Percentiles rank a stretch among this genome's conserved stretches.
Evolutionary conservation across 179 eudicot genomes (phyloP).

Genomic region (Beta lomatogona): DNA sequence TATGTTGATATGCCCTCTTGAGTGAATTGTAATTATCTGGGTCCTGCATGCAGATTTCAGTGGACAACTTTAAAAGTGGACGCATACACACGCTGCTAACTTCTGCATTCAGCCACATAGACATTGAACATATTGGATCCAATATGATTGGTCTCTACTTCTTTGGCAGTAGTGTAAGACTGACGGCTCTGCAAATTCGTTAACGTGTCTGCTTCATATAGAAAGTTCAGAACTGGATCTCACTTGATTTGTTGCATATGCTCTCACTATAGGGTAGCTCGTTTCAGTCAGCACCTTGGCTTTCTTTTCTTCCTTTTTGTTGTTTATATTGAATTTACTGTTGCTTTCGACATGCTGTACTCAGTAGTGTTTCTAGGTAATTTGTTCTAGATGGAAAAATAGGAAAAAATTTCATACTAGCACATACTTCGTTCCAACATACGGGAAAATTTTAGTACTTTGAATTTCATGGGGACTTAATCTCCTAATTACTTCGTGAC

Average conservation of each 20-base stretch:
- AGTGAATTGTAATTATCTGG: background rate
- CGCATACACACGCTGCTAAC: slow-evolving; percentile 79
- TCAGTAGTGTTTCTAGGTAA: background rate
- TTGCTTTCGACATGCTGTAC: background rate
- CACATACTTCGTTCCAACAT: background rate
- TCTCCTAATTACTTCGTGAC: background rate
- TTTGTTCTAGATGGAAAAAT: background rate
- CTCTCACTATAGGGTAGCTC: background rate
- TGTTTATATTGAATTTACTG: background rate
- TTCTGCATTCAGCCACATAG: slow-evolving; percentile 78
- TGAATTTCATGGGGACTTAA: too few species aligned
- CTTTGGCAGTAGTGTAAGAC: slow-evolving; percentile 69
- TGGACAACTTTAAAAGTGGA: slow-evolving; percentile 76
- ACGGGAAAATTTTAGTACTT: background rate
- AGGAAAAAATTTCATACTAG: background rate
- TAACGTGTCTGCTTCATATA: background rate
- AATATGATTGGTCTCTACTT: slow-evolving; percentile 93
- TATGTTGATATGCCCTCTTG: background rate
- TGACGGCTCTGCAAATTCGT: slow-evolving; percentile 8
- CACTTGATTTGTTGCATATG: background rate
- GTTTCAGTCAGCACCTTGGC: background rate
- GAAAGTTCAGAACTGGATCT: slow-evolving; percentile 1
- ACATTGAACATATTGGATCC: slow-evolving; percentile 53
- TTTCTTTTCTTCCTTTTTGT: background rate
- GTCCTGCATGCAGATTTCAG: slow-evolving; percentile 55